Evolutionary conservation across 2,329 filamentous ascomycete genomes (phyloP), one percentile per base, ranked within the genome.

Genomic region (Nakataea oryzae): DNA sequence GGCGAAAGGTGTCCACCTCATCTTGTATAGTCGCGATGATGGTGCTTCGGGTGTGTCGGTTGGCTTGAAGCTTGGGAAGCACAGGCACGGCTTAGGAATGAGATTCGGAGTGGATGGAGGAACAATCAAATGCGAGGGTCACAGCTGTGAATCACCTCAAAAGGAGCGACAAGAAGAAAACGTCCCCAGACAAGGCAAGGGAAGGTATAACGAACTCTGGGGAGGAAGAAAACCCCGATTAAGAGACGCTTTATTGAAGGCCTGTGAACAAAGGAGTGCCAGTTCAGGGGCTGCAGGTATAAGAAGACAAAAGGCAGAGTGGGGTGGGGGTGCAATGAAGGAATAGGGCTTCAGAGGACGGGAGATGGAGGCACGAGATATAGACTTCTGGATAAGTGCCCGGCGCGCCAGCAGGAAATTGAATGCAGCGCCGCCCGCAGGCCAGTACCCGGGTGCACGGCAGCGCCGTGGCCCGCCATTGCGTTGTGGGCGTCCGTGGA

Each of bases 1-100:
- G 21, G 56, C 65, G 58, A 59, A 14, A 2, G 54, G 34, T 27
- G 55, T 27, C 60, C 60, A 61, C 54, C 34, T 54, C 60, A 61
- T 61, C 24, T 57, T 17, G 8, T n/a, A 21, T 50, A 50, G 41
- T 6, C 21, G 6, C 21, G 41, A 3, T 6, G 4, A 17, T 21
- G 5, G 14, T 41, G 14, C 5, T 41, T 17, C 34, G 14, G 14
- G 14, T 41, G n/a, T 41, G 14, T 41, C 7, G 14, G 34, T 41
- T 13, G 14, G 2, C 34, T 41, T 21, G 34, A 41, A 17, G 14
- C 34, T 21, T 17, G n/a, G n/a, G n/a, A 21, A 17, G 34, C 7
- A 30, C 11, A 30, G 30, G 11, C 14, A 17, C 41, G n/a, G 11
- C 41, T 3, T 9, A 8, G 14, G 34, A 21, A 9, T 6, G n/a